Percentiles rank a stretch among this genome's conserved stretches.
Conservation (phyloP, 73 alveolate species). For the Tetrahymena elliotti region DNA sequence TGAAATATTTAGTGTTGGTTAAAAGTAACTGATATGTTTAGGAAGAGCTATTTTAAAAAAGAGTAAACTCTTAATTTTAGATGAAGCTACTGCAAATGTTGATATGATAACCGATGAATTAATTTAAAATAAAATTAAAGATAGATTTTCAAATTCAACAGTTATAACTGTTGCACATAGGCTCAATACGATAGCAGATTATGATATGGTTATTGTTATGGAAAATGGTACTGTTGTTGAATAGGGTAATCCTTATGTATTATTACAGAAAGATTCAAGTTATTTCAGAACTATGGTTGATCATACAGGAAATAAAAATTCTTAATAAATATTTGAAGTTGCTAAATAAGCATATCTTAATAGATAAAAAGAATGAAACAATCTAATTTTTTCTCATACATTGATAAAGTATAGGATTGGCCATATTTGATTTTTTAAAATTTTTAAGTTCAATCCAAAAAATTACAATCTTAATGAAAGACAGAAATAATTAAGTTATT, state of each 20-base stretch:
- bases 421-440: too few relatives aligned
- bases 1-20: slow-evolving; percentile 26
- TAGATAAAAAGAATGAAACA: too few relatives aligned
- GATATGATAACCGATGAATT: slow-evolving; percentile 63
- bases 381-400: too few relatives aligned
- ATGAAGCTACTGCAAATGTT: slow-evolving; percentile 65
- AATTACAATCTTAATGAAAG: too few relatives aligned
- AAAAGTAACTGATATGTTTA: slow-evolving; percentile 65
- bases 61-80: slow-evolving; percentile 55
- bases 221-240: background rate
- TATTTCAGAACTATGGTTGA: too few relatives aligned
- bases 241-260: background rate
- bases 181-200: slow-evolving; percentile 44
- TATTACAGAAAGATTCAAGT: too few relatives aligned
- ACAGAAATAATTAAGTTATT: too few relatives aligned
- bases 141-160: slow-evolving; percentile 44
- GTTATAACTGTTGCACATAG: slow-evolving; percentile 65
- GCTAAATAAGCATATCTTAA: too few relatives aligned
- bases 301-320: too few relatives aligned
- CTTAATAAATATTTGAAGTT: too few relatives aligned
- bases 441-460: too few relatives aligned
- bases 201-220: slow-evolving; percentile 16
- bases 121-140: slow-evolving; percentile 41
- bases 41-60: slow-evolving; percentile 55
- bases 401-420: too few relatives aligned